phyloP scores from a whole-genome alignment of 257 asterid species.

The Jasminum sambac region DNA sequence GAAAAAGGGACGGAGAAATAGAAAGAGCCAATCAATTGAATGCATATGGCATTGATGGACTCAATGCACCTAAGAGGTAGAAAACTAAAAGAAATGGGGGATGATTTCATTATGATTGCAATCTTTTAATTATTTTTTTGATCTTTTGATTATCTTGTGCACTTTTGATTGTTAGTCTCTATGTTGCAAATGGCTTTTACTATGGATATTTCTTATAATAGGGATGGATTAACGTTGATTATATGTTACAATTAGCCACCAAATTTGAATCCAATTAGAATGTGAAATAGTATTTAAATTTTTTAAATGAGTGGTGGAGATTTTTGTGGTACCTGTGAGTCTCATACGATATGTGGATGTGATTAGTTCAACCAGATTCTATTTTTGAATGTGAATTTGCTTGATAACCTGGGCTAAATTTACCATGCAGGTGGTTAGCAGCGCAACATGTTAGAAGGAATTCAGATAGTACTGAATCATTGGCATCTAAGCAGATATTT shows the following conservation, averaged over 20 bases:
- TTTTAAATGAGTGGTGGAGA: too few species aligned
- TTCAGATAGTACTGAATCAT: conserved; percentile 33
- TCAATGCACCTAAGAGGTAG: conserved; percentile 35
- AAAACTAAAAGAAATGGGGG: background rate
- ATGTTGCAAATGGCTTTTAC: background rate
- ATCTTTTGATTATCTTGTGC: background rate
- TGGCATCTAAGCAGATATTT: conserved; percentile 34
- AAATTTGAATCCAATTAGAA: too few species aligned
- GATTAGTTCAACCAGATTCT: too few species aligned
- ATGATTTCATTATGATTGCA: background rate
- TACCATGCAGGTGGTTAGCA: conserved; percentile 38
- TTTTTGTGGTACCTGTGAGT: too few species aligned
- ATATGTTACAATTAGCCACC: background rate
- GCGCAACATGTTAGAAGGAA: conserved; percentile 38
- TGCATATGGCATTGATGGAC: conserved; percentile 30
- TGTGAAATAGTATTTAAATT: too few species aligned
- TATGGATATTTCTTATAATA: background rate
- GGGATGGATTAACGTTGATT: conserved; percentile 13
- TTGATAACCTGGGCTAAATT: too few species aligned
- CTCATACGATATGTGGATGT: too few species aligned
- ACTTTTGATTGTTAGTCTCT: background rate
- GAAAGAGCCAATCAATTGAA: conserved; percentile 25
- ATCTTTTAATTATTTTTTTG: background rate
- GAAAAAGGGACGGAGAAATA: conserved; percentile 10
- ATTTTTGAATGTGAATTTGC: too few species aligned